Base-by-base conservation (phyloP, 2,329 filamentous ascomycete genomes). In the Microthyrium microscopicum region DNA sequence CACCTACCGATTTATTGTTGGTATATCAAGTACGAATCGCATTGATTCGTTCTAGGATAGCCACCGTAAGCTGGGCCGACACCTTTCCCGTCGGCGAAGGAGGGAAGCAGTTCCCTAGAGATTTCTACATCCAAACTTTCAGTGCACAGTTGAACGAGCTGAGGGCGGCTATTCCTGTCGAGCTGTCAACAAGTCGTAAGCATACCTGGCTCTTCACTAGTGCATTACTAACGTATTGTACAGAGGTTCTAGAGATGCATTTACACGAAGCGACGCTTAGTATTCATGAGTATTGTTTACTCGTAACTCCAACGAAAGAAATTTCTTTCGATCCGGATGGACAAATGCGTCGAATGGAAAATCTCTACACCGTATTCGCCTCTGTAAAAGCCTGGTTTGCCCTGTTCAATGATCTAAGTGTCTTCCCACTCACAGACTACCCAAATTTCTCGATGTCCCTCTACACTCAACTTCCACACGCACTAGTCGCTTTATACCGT, bases 1-100 rank as follows among this genome's bases (percentile, higher is more conserved):
- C 54, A 17, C 51, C 58, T 0, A 57, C 58, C 2, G 71, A 77
- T 43, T 52, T 56, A 19, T 42, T 67, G 2, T 53, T 76, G 3
- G 55, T 59, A 2, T 43, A 48, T 1, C 52, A 57, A 22, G 56
- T 56, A 25, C 57, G 52, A 15, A 49, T 50, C 3, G 42, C 50
- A 8, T 34, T 42, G 12, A 41, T 54, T 8, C 33, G 37, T n/a
- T 37, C 48, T 5, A 40, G 41, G 15, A 42, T 43, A 17, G 29
- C 40, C 18, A 46, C 44, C 4, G 37, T 49, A 3, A 16, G 26
- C 26, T 29, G 26, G 26, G 17, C 7, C 15, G 26, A 29, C 11
- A 16, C 15, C 7, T 29, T 12, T 29, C 26, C 26, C 12, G 17
- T 29, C 7, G 12, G 5, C 15, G 13, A 7, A 21, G n/a, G 6